Base-by-base conservation (phyloP, 2,329 filamentous ascomycete species). In the Magnaporthales sp. region DNA sequence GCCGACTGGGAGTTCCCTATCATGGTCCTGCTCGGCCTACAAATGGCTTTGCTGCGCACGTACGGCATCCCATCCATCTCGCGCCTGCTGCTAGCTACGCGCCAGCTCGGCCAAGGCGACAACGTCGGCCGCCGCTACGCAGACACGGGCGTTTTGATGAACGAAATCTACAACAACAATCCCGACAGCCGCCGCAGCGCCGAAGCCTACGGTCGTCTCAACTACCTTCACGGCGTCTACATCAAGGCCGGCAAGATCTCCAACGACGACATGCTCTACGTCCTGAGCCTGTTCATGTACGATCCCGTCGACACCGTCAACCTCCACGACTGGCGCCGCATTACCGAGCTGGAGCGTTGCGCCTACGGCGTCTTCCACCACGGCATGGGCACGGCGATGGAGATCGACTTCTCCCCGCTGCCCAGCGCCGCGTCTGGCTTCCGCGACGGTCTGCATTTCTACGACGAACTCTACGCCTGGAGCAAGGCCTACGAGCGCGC, bases 321-420 rank as follows among this genome's bases (percentile, higher is more conserved):
- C 5, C 77, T 78, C 6, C 91, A 87, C 71, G 91, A 94, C 73
- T 94, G 91, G 90, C 84, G 91, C 1, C 54, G 77, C 4, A 74
- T 91, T 26, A 89, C 83, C 19, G 84, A 89, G 0, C 80, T 93
- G 76, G 91, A 93, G 75, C 75, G 80, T 10, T 90, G 88, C 68
- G 90, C 89, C 0, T 76, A 89, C 31, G 87, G 85, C 19, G 87
- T 85, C 0, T 86, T 90, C 72, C 93, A 89, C 90, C 91, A 90
- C 75, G 81, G 81, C 65, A 77, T 91, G 19, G 90, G 90, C 15
- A 87, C 92, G 70, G 84, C 85, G 65, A 89, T 93, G 85, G 83
- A 81, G 0, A 90, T 93, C 68, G 74, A 80, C 63, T 86, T 84
- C 70, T 73, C 74, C 27, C 27, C 30, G 13, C 51, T 63, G 29